Conservation (phyloP, 495 filamentous ascomycete genomes). For the Neurospora cerealis region DNA sequence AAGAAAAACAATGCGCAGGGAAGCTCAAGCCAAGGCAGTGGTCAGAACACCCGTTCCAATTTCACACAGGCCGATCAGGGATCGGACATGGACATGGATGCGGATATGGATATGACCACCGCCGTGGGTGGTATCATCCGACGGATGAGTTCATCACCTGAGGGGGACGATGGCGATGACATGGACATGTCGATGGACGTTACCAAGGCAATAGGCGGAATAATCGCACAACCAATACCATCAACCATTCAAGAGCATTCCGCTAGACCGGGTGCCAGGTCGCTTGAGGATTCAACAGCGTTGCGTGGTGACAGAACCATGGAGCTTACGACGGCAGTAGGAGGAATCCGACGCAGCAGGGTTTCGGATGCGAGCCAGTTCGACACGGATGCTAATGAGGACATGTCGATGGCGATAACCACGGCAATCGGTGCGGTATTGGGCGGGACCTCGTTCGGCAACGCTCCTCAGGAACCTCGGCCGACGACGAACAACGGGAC, state of each 20-base stretch:
- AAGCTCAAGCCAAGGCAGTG: conserved; percentile 1
- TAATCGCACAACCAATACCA: conserved; percentile 43
- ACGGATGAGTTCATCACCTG: conserved; percentile 14
- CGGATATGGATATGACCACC: conserved; percentile 47
- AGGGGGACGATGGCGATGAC: conserved; percentile 45
- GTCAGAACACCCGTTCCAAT: conserved; percentile 6
- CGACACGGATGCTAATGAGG: conserved; percentile 42
- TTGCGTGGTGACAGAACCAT: conserved; percentile 53
- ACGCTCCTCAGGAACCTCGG: conserved; percentile 12
- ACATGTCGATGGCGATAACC: conserved; percentile 78
- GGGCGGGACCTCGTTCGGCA: conserved; percentile 22
- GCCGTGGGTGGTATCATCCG: conserved; percentile 48
- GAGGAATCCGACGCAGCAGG: conserved; percentile 41
- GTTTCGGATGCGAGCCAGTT: conserved; percentile 15
- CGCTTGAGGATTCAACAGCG: conserved; percentile 3
- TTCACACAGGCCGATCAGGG: conserved; percentile 14
- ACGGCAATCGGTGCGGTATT: conserved; percentile 60
- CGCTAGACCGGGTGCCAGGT: conserved; percentile 8
- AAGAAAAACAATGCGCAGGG: conserved; percentile 20
- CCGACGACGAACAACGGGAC: conserved; percentile 17
- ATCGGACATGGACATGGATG: conserved; percentile 33
- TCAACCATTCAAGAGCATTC: conserved; percentile 13
- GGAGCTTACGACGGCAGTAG: conserved; percentile 69
- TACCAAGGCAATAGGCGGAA: conserved; percentile 72
- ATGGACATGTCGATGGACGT: conserved; percentile 83